Evolutionary conservation across 345 rosid genomes (phyloP).

Genomic region (Linum trigynum): DNA sequence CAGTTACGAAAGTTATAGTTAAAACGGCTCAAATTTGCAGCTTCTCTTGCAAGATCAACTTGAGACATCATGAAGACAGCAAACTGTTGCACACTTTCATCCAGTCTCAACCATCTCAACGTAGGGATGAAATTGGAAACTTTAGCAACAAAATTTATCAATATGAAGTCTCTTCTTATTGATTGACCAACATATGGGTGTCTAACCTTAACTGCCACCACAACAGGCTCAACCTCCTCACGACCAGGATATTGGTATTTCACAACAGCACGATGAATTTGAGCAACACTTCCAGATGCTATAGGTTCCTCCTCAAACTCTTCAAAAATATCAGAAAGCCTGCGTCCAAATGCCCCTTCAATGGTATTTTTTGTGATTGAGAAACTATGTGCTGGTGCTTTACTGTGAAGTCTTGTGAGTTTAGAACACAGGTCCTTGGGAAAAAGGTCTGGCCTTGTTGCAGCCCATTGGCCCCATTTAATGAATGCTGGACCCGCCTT

Average conservation of each 20-base stretch:
- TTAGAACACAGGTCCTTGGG: constrained; percentile 20
- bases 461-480: constrained; percentile 32
- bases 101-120: constrained; percentile 87
- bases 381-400: constrained; percentile 26
- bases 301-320: constrained; percentile 80
- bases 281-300: constrained; percentile 99
- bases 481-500: constrained; percentile 27
- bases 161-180: constrained; percentile 74
- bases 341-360: constrained; percentile 25
- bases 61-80: constrained; percentile 96
- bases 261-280: constrained; percentile 81
- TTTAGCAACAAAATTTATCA: constrained; percentile 68
- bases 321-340: constrained; percentile 28
- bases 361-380: constrained; percentile 15
- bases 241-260: constrained; percentile 72
- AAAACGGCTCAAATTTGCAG: constrained; percentile 90
- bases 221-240: constrained; percentile 43
- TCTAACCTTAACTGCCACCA: constrained; percentile 95
- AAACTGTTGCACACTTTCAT: constrained; percentile 93
- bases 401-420: constrained; percentile 20
- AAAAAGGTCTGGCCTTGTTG: constrained; percentile 27
- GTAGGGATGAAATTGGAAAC: constrained; percentile 59
- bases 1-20: constrained; percentile 81
- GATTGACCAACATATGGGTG: constrained; percentile 96
- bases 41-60: constrained; percentile 99